A percentile compares a stretch with the other conserved stretches of the same genome.
These are phyloP conservation scores for Eimeria praecox DNA, from an alignment of 169 alveolate species.

Conservation along the genomic window DNA sequence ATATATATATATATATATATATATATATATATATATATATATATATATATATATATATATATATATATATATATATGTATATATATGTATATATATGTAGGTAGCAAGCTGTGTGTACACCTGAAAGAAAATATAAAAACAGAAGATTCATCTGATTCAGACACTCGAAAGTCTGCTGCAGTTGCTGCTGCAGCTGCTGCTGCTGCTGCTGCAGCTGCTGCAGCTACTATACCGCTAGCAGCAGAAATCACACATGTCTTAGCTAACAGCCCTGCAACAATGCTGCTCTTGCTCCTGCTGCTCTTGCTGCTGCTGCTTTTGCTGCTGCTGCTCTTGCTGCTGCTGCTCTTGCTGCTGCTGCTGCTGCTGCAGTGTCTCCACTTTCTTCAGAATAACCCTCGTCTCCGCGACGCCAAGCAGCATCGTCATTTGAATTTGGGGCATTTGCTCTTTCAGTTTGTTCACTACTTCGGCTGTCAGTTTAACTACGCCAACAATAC, in stretches of 20 bases:
- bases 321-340: not conserved
- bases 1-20: too few species aligned
- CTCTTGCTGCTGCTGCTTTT: not conserved
- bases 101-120: too few species aligned
- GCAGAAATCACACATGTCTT: not conserved
- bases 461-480: slow-evolving; percentile 69
- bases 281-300: not conserved
- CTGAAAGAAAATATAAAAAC: too few species aligned
- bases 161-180: too few species aligned
- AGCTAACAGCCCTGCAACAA: not conserved
- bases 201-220: not conserved
- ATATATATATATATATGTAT: too few species aligned
- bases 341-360: not conserved
- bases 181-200: not conserved
- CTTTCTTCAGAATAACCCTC: slow-evolving; percentile 69
- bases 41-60: too few species aligned
- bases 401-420: slow-evolving; percentile 9
- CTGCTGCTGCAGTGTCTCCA: slow-evolving; percentile 29
- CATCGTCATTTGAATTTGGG: slow-evolving; percentile 60
- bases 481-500: slow-evolving; percentile 48
- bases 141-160: too few species aligned
- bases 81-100: too few species aligned
- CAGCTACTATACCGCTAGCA: not conserved
- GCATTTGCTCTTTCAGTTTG: slow-evolving; percentile 68
- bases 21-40: too few species aligned